phyloP scores from a whole-genome alignment of 352 stramenopile genomes.

The Globisporangium nagaii region DNA sequence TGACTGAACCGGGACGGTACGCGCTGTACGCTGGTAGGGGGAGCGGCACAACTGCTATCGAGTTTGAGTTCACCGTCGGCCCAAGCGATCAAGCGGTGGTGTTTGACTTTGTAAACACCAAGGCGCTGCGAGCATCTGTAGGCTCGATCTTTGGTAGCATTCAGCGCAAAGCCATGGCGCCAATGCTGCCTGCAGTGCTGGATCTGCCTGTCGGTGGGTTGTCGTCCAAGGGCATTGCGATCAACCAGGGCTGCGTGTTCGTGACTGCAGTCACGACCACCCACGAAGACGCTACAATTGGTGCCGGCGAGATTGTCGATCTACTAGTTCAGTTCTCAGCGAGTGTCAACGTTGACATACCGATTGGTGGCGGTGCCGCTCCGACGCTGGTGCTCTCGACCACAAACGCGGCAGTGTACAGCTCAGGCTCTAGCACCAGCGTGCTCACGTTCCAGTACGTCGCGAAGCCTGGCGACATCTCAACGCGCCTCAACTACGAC shows the following conservation, averaged over 20 bases:
- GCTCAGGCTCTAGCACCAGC: conserved; percentile 29
- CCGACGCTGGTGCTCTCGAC: conserved; percentile 41
- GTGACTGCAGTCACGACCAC: conserved; percentile 29
- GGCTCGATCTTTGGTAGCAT: conserved; percentile 42
- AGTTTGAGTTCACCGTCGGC: conserved; percentile 41
- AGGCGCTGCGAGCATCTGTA: conserved; percentile 34
- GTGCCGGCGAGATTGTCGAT: conserved; percentile 56
- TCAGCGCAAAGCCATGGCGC: conserved; percentile 25
- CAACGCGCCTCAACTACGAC: conserved; percentile 26
- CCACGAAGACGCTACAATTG: conserved; percentile 46
- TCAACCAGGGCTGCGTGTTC: conserved; percentile 38
- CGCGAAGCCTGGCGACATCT: conserved; percentile 32
- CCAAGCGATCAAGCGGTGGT: conserved; percentile 26
- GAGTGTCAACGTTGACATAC: conserved; percentile 32
- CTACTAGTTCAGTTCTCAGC: conserved; percentile 44
- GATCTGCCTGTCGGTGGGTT: conserved; percentile 31
- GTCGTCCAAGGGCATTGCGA: conserved; percentile 47
- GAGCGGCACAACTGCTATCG: conserved; percentile 38
- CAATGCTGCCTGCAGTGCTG: conserved; percentile 36
- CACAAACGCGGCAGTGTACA: conserved; percentile 33
- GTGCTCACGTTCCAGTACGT: conserved; percentile 45
- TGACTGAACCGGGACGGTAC: conserved; percentile 19
- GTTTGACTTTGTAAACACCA: conserved; percentile 34
- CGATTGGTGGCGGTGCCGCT: conserved; percentile 19
- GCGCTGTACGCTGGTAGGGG: conserved; percentile 38